A percentile compares a stretch with the other conserved stretches of the same genome.
Conservation (phyloP, 2,329 filamentous ascomycete species). For the Claviceps humidiphila region DNA sequence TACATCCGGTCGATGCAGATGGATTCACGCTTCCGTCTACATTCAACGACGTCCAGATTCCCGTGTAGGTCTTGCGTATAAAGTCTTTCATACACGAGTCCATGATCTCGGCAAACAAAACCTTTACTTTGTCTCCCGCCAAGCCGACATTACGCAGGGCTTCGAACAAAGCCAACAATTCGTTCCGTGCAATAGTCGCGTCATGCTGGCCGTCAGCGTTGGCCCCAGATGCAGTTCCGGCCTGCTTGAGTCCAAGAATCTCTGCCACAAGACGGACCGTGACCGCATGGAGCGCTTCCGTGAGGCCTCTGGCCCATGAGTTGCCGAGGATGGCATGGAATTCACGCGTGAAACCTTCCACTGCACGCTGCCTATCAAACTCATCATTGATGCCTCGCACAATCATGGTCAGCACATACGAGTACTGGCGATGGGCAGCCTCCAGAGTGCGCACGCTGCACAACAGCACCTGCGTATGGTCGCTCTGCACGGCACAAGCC, state of each 20-base stretch:
- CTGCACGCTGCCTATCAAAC: slow-evolving; percentile 22
- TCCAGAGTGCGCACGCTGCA: slow-evolving; percentile 45
- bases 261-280: slow-evolving; percentile 37
- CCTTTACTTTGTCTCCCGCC: slow-evolving; percentile 55
- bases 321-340: slow-evolving; percentile 53
- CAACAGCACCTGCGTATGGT: slow-evolving; percentile 33
- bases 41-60: slow-evolving; percentile 38
- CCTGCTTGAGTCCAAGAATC: slow-evolving; percentile 26
- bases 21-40: slow-evolving; percentile 7
- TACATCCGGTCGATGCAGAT: slow-evolving; percentile 27
- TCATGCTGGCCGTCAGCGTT: slow-evolving; percentile 9
- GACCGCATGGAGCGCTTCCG: slow-evolving; percentile 39
- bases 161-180: slow-evolving; percentile 42
- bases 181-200: slow-evolving; percentile 29
- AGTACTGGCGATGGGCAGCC: slow-evolving; percentile 43
- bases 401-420: slow-evolving; percentile 40
- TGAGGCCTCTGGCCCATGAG: slow-evolving; percentile 41
- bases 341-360: slow-evolving; percentile 44
- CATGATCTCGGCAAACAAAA: slow-evolving; percentile 59
- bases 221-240: not conserved
- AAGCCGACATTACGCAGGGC: slow-evolving; percentile 52
- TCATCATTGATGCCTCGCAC: slow-evolving; percentile 30
- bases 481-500: slow-evolving; percentile 28
- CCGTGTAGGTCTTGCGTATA: slow-evolving; percentile 47
- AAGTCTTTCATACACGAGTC: slow-evolving; percentile 51